Conservation (phyloP, 768 basidiomycete species). For the Hebeloma cylindrosporum region DNA sequence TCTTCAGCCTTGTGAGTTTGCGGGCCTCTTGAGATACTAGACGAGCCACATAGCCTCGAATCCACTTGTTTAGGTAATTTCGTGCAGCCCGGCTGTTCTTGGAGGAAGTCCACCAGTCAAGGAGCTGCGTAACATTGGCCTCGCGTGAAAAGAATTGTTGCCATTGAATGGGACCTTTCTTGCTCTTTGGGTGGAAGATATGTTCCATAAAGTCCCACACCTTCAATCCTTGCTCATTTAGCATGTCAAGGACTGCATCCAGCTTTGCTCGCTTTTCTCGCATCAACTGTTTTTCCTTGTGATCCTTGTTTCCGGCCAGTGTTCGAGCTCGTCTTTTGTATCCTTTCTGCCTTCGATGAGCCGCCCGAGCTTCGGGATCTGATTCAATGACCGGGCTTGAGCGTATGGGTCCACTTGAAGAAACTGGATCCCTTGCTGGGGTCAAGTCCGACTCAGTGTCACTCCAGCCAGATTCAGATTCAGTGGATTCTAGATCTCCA, state of each 20-base stretch:
- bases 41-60: conserved; percentile 18
- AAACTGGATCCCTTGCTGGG: too few species aligned
- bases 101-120: conserved; percentile 28
- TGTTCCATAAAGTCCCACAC: conserved; percentile 25
- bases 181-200: conserved; percentile 26
- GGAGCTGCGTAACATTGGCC: conserved; percentile 14
- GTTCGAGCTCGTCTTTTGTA: too few species aligned
- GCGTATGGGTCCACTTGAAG: too few species aligned
- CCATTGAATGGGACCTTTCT: conserved; percentile 19
- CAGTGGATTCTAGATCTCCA: too few species aligned
- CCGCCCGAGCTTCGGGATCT: too few species aligned
- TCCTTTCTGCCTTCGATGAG: not conserved
- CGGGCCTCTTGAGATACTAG: conserved; percentile 19
- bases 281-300: too few species aligned
- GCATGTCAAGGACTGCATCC: conserved; percentile 2
- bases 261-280: too few species aligned
- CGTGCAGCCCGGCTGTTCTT: conserved; percentile 17
- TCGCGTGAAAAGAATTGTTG: conserved; percentile 23
- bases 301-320: too few species aligned
- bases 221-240: conserved; percentile 5
- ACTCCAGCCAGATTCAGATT: too few species aligned
- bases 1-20: conserved; percentile 15
- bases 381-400: too few species aligned
- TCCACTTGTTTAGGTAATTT: conserved; percentile 23
- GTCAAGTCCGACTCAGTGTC: too few species aligned